Percentiles rank a stretch among this genome's conserved stretches.
Conservation (phyloP, 1,284 basidiomycete genomes). For the Boletus mariae region DNA sequence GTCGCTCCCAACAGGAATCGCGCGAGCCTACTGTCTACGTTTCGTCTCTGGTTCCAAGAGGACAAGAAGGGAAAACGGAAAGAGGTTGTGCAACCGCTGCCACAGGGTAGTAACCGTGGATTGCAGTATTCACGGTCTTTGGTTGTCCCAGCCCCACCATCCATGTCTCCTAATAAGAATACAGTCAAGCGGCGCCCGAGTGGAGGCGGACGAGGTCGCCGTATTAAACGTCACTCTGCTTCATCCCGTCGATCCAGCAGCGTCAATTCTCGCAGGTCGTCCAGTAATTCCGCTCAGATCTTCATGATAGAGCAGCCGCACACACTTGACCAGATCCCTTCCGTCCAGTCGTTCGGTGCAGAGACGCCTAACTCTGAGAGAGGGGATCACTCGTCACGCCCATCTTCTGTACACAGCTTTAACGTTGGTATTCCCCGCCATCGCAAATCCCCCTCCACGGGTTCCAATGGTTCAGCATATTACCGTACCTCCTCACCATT, state of each 20-base stretch:
- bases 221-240: slow-evolving; percentile 58
- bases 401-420: slow-evolving; percentile 71
- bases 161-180: slow-evolving; percentile 32
- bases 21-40: slow-evolving; percentile 67
- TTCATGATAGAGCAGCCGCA: slow-evolving; percentile 54
- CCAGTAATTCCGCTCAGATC: slow-evolving; percentile 61
- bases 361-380: slow-evolving; percentile 77
- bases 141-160: slow-evolving; percentile 7
- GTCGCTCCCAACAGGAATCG: slow-evolving; percentile 48
- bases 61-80: slow-evolving; percentile 76
- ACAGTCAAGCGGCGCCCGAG: slow-evolving; percentile 47
- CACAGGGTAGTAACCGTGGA: slow-evolving; percentile 29
- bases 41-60: slow-evolving; percentile 78
- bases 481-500: slow-evolving; percentile 63
- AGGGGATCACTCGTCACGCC: slow-evolving; percentile 68
- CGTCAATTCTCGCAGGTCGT: slow-evolving; percentile 74
- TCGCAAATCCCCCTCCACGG: slow-evolving; percentile 70
- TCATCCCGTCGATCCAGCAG: slow-evolving; percentile 79
- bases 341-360: slow-evolving; percentile 62
- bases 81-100: slow-evolving; percentile 33
- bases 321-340: slow-evolving; percentile 46
- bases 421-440: slow-evolving; percentile 49
- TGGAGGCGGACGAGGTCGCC: slow-evolving; percentile 45
- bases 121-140: slow-evolving; percentile 29
- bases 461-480: slow-evolving; percentile 66